phyloP scores from a whole-genome alignment of 2,329 filamentous ascomycete species.

The Alternaria sp. region DNA sequence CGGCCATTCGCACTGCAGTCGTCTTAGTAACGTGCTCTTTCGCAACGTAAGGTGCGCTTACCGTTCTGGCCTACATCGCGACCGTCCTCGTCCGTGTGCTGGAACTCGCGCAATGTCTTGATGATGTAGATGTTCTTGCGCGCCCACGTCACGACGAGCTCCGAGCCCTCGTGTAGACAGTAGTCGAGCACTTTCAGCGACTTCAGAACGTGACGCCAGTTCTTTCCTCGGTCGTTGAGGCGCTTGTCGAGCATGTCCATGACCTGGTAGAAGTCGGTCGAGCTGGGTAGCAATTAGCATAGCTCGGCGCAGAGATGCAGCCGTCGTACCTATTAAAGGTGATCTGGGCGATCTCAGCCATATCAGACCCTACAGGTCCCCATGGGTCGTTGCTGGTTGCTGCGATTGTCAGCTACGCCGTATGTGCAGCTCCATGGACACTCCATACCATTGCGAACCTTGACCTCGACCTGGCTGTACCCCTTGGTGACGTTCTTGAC shows the following conservation, averaged over 20 bases:
- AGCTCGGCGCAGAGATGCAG: slow-evolving; percentile 10
- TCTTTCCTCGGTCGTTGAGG: slow-evolving; percentile 98
- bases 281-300: slow-evolving; percentile 62
- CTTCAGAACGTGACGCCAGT: slow-evolving; percentile 98
- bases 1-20: slow-evolving; percentile 82
- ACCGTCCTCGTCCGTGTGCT: slow-evolving; percentile 94
- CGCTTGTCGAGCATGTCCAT: slow-evolving; percentile 99
- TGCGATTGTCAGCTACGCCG: slow-evolving; percentile 54
- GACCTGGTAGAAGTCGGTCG: slow-evolving; percentile 98
- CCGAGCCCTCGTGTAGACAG: slow-evolving; percentile 95
- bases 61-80: slow-evolving; percentile 96
- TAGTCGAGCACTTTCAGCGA: slow-evolving; percentile 98
- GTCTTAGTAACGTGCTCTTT: slow-evolving; percentile 23
- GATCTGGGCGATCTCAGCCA: slow-evolving; percentile 98
- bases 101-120: slow-evolving; percentile 96
- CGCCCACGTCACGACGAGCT: slow-evolving; percentile 96
- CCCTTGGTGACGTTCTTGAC: slow-evolving; percentile 99
- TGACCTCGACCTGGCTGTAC: slow-evolving; percentile 95
- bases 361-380: slow-evolving; percentile 96
- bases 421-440: background rate
- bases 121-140: slow-evolving; percentile 99
- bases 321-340: slow-evolving; percentile 90
- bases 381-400: slow-evolving; percentile 99
- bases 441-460: slow-evolving; percentile 66
- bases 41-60: slow-evolving; percentile 56